These are phyloP conservation scores for Ustilago bromivora DNA, from an alignment of 1,284 basidiomycete species.

Conservation along the genomic window DNA sequence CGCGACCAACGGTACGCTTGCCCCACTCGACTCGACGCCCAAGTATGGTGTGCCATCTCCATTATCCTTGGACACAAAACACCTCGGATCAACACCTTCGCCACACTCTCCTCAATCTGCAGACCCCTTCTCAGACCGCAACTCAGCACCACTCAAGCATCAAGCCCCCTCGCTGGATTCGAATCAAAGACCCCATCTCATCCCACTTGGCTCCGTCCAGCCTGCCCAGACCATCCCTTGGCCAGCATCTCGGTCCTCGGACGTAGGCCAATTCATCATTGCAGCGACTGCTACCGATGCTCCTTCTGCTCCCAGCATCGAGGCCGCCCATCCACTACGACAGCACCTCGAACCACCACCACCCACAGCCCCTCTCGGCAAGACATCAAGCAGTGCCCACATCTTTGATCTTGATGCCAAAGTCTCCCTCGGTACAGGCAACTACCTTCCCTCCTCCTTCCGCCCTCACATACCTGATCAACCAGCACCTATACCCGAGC, in stretches of 20 bases:
- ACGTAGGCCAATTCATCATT: slow-evolving; percentile 2
- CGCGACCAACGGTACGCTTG: slow-evolving; percentile 41
- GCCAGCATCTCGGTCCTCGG: slow-evolving; percentile 10
- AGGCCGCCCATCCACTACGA: not conserved
- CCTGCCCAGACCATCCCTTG: slow-evolving; percentile 33
- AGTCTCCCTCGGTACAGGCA: slow-evolving; percentile 20
- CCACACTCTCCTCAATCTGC: slow-evolving; percentile 5
- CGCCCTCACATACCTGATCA: slow-evolving; percentile 13
- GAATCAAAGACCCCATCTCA: slow-evolving; percentile 16
- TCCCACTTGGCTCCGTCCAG: slow-evolving; percentile 33
- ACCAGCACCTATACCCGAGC: slow-evolving; percentile 34
- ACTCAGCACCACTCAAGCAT: not conserved
- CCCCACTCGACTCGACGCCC: slow-evolving; percentile 49
- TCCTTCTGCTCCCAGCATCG: not conserved
- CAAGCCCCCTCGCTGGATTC: not conserved
- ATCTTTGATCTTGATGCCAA: slow-evolving; percentile 55
- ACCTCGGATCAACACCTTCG: not conserved
- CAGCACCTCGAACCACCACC: not conserved
- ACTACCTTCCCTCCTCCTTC: slow-evolving; percentile 39
- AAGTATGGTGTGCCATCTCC: slow-evolving; percentile 38
- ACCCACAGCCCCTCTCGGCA: slow-evolving; percentile 16
- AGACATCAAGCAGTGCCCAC: slow-evolving; percentile 10
- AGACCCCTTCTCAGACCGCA: slow-evolving; percentile 10
- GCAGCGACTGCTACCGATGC: slow-evolving; percentile 25
- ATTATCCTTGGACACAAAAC: not conserved